Evolutionary conservation across 1,139 yeast genomes (phyloP), one percentile per base, ranked within the genome.

Genomic region (Debaryomyces coudertii): DNA sequence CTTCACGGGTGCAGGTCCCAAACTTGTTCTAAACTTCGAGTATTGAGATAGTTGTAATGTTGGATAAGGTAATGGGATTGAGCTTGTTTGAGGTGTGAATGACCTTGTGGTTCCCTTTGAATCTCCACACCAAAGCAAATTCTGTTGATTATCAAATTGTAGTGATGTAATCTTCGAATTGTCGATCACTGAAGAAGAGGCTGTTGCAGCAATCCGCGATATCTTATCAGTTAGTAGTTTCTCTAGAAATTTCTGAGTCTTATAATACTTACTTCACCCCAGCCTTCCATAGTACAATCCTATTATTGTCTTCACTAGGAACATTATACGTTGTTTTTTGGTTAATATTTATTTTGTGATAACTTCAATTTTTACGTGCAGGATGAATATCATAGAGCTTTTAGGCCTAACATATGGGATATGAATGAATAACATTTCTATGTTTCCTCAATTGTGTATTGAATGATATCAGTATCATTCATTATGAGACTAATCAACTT

Each of bases 81-180:
- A 27, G 18, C 31, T 40, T 20, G 16, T 29, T 44, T 47, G 54
- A 18, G 51, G 50, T 4, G 72, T 60, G 48, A 61, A 67, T 16
- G 73, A 67, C 7, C 66, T 57, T 4, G 73, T 51, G 49, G 57
- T 63, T 8, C 77, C 77, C 30, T 61, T 64, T 8, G 76, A 69
- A 60, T 87, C 93, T n/a, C 96, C 97, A 4, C 85, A 76, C 98
- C 98, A 93, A 3, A 92, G 62, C 38, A 92, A 69, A 56, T 90
- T 93, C 48, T 84, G 80, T 18, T 77, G 69, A 40, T 77, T 77
- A 65, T 93, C 98, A 63, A 90, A 90, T 22, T 70, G 60, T 24
- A 82, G 54, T n/a, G 81, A 47, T 7, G 70, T 50, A 31, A 70
- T 54, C 44, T 40, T 22, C 49, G 53, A 28, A 55, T 49, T 47